Percentiles rank a stretch among this genome's conserved stretches.
These are phyloP conservation scores for Nymphaea thermarum DNA, from an alignment of 164 flowering plant genomes.

Conservation along the genomic window DNA sequence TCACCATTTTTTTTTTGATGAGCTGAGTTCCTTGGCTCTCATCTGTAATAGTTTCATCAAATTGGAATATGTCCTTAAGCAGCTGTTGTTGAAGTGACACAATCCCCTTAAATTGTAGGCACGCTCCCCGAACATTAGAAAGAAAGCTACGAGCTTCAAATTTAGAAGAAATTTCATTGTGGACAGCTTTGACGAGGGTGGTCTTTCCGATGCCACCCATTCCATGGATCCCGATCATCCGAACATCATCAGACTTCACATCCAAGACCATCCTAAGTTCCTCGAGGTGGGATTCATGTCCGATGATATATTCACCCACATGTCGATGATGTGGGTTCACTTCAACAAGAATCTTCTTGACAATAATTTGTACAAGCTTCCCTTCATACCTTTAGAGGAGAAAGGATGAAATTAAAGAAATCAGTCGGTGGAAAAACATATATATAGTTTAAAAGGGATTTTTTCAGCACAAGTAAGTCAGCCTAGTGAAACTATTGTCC, in stretches of 20 bases:
- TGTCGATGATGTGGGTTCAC: not conserved
- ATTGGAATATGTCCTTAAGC: not conserved
- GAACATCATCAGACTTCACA: not conserved
- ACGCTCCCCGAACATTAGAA: slow-evolving; percentile 4
- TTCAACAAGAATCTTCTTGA: not conserved
- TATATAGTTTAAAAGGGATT: too few species aligned
- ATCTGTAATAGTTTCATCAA: not conserved
- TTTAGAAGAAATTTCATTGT: not conserved
- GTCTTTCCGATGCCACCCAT: not conserved
- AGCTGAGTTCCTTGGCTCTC: not conserved
- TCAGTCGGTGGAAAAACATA: too few species aligned
- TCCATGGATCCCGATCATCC: slow-evolving; percentile 2
- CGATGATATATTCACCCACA: not conserved
- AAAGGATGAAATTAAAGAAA: not conserved
- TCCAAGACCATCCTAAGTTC: not conserved
- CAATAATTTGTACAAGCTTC: not conserved
- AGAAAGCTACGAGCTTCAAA: slow-evolving; percentile 7
- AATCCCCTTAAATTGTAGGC: not conserved
- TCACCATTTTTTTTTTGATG: not conserved
- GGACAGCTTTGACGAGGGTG: not conserved
- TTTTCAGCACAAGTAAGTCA: too few species aligned
- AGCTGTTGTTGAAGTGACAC: slow-evolving; percentile 1
- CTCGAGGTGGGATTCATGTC: not conserved
- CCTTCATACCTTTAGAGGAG: not conserved
- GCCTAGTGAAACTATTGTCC: too few species aligned